phyloP scores from a whole-genome alignment of 1,139 yeast species.

The Scheffersomyces titani region DNA sequence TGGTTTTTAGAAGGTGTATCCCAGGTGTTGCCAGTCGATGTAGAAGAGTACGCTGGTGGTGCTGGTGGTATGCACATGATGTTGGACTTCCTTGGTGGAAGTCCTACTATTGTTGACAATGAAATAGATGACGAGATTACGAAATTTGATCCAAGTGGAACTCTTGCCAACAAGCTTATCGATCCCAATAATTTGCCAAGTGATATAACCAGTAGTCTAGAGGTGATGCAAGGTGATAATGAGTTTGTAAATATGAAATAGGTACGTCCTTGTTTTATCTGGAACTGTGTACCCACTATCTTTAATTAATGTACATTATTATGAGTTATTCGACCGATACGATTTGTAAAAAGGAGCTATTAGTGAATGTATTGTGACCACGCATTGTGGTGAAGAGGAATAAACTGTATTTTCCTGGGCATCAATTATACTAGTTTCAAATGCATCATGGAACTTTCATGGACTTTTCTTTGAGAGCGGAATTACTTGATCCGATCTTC shows the following conservation, averaged over 20 bases:
- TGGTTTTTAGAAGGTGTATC: conserved; percentile 96
- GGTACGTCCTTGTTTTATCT: not conserved
- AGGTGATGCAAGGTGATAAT: conserved; percentile 46
- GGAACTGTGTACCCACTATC: not conserved
- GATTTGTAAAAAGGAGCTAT: too few species aligned
- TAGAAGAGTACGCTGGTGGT: conserved; percentile 81
- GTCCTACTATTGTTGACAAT: conserved; percentile 50
- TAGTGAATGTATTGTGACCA: too few species aligned
- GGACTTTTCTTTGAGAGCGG: too few species aligned
- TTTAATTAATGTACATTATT: not conserved
- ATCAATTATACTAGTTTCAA: too few species aligned
- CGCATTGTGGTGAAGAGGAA: too few species aligned
- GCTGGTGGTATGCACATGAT: conserved; percentile 89
- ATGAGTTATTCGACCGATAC: not conserved
- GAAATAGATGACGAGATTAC: conserved; percentile 42
- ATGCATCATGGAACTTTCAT: too few species aligned
- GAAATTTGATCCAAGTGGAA: conserved; percentile 44
- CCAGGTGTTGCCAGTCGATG: conserved; percentile 80
- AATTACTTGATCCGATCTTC: too few species aligned
- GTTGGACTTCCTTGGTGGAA: conserved; percentile 83
- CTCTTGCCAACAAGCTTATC: conserved; percentile 43
- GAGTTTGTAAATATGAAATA: conserved; percentile 36
- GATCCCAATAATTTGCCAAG: conserved; percentile 61
- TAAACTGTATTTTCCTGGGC: too few species aligned
- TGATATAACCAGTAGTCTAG: conserved; percentile 51